Base-by-base conservation (phyloP, 208 protist genomes). In the Crithidia mellificae region DNA sequence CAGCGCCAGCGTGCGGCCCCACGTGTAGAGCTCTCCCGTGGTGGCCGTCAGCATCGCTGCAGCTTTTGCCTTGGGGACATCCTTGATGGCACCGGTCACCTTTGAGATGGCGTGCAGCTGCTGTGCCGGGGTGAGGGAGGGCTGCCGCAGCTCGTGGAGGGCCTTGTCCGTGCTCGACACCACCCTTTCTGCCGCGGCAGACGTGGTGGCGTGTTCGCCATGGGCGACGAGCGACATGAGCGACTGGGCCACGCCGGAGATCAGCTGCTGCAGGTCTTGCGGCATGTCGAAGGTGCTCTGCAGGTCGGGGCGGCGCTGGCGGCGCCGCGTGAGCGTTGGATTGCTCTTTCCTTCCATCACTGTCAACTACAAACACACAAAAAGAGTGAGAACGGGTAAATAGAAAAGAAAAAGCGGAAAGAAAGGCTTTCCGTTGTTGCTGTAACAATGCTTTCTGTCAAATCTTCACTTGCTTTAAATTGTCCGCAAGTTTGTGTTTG, bases 31-130 rank as follows among this genome's bases (percentile, higher is more conserved):
- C 55, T 63, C n/a, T n/a, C 49, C 61, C 24, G 47, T 22, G 6
- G 43, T 1, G 25, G 56, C 53, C 8, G 54, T 68, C 24, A 71
- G 47, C 24, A 39, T 22, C 14, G 66, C 34, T 15, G 9, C 43
- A 24, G 63, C 25, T 47, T 63, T 32, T 39, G 63, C 27, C 39
- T 76, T 79, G 19, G 49, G 58, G 24, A 69, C 34, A 58, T 88
- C 85, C 9, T 81, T 77, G 19, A 93, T 46, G 14, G 63, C 68
- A 11, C 77, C 81, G 1, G 82, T 92, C 11, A 95, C 74, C 32
- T 81, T 78, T 7, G 87, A 92, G 32, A 95, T 61, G 43, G 72
- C 77, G 25, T 85, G 84, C 17, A 93, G 69, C 52, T 90, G 80
- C 47, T 83, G 79, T 39, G 92, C 90, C 0, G 90, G 85, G 32